Percentiles rank a stretch among this genome's conserved stretches.
Evolutionary conservation across 306 rosid species (phyloP).

Genomic region (Cyamopsis tetragonoloba): DNA sequence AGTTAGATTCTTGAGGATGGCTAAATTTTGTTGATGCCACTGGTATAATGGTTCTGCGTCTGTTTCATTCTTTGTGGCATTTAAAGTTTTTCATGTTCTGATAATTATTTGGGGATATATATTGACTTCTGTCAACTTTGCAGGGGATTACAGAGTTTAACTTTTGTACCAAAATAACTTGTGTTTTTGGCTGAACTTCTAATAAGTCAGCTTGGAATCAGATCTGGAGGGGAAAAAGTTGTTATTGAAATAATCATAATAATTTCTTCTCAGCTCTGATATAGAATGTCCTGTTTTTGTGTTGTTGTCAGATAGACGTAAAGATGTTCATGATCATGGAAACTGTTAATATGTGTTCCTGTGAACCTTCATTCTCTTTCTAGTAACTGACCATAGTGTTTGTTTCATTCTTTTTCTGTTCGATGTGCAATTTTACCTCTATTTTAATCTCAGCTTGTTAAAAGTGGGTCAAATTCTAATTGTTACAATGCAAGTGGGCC

Average conservation of each 20-base stretch:
- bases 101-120: neutral
- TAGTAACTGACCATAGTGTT: neutral
- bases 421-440: constrained; percentile 4
- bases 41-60: neutral
- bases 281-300: neutral
- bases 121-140: neutral
- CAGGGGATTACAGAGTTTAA: neutral
- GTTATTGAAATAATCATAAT: no score
- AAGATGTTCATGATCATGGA: neutral
- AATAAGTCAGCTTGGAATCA: neutral
- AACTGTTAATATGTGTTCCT: no score
- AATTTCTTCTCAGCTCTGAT: neutral
- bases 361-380: no score
- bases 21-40: neutral
- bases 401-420: neutral
- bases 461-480: neutral
- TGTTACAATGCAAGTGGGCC: neutral
- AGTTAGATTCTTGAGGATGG: neutral
- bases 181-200: neutral
- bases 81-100: neutral
- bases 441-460: neutral
- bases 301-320: neutral
- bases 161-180: neutral
- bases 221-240: neutral
- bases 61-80: neutral